These are phyloP conservation scores for Lippia alba DNA, from an alignment of 305 asterid species.

Conservation along the genomic window DNA sequence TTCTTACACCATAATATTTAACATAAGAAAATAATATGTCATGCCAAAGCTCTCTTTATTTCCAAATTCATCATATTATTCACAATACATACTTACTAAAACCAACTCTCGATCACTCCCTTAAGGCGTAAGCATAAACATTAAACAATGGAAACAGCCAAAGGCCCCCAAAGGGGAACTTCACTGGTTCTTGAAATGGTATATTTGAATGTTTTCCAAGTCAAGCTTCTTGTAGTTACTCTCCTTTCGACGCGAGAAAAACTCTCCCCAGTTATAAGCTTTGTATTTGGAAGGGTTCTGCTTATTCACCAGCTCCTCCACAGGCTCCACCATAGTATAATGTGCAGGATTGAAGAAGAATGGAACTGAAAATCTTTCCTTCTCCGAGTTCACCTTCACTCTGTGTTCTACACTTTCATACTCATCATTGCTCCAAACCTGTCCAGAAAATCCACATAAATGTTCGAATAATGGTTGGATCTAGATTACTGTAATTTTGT, in stretches of 20 bases:
- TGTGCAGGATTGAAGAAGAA: constrained; percentile 57
- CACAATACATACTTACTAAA: too few species aligned
- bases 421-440: constrained; percentile 69
- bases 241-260: constrained; percentile 36
- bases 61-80: too few species aligned
- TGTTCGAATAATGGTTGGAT: too few species aligned
- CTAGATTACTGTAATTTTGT: too few species aligned
- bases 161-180: background rate
- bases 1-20: too few species aligned
- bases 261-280: constrained; percentile 48
- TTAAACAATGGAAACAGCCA: too few species aligned
- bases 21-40: too few species aligned
- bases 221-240: constrained; percentile 50
- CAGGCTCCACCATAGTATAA: constrained; percentile 45
- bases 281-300: constrained; percentile 43
- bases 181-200: constrained; percentile 43
- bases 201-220: constrained; percentile 43
- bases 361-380: constrained; percentile 62
- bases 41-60: too few species aligned
- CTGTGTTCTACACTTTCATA: constrained; percentile 69
- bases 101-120: too few species aligned
- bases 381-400: constrained; percentile 53
- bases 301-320: constrained; percentile 41
- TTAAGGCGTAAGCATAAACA: too few species aligned
- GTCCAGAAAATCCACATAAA: background rate